A percentile compares a stretch with the other conserved stretches of the same genome.
Conservation (phyloP, 1,284 basidiomycete species). For the Pyrrhoderma noxium region DNA sequence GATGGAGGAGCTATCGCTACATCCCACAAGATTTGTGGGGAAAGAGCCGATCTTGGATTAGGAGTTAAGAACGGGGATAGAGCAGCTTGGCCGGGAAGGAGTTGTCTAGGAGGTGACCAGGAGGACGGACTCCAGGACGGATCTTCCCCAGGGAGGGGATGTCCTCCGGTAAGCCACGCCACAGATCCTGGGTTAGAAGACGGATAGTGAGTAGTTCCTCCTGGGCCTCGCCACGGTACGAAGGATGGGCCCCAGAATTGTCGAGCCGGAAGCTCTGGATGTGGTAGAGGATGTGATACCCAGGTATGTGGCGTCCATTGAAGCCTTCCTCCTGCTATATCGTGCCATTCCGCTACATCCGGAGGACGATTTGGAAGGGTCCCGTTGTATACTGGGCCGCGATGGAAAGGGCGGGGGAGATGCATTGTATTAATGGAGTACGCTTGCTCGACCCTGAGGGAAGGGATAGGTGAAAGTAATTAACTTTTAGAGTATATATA, state of each 20-base stretch:
- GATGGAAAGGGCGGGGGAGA: neutral
- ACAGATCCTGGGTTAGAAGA: neutral
- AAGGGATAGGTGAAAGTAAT: too few relatives aligned
- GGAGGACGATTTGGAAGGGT: slow-evolving; percentile 6
- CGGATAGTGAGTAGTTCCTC: neutral
- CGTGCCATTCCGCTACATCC: slow-evolving; percentile 10
- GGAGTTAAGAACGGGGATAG: slow-evolving; percentile 12
- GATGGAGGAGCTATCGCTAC: slow-evolving; percentile 10
- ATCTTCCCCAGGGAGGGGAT: slow-evolving; percentile 14
- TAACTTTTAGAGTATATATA: too few relatives aligned
- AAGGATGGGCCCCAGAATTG: slow-evolving; percentile 3
- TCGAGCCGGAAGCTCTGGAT: slow-evolving; percentile 11
- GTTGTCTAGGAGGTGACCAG: slow-evolving; percentile 1
- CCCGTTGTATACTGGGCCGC: neutral
- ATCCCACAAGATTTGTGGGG: slow-evolving; percentile 16
- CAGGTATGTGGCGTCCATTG: slow-evolving; percentile 17
- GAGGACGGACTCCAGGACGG: slow-evolving; percentile 14
- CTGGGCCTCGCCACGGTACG: slow-evolving; percentile 8
- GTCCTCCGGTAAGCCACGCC: slow-evolving; percentile 13
- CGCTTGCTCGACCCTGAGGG: too few relatives aligned
- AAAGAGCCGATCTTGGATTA: slow-evolving; percentile 9
- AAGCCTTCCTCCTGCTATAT: slow-evolving; percentile 11
- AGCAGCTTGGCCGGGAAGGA: neutral
- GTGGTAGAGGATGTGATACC: slow-evolving; percentile 14
- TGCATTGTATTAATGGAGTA: too few relatives aligned